Base-by-base conservation (phyloP, 371 early-diverging fungal species). In the Parasitella parasitica region DNA sequence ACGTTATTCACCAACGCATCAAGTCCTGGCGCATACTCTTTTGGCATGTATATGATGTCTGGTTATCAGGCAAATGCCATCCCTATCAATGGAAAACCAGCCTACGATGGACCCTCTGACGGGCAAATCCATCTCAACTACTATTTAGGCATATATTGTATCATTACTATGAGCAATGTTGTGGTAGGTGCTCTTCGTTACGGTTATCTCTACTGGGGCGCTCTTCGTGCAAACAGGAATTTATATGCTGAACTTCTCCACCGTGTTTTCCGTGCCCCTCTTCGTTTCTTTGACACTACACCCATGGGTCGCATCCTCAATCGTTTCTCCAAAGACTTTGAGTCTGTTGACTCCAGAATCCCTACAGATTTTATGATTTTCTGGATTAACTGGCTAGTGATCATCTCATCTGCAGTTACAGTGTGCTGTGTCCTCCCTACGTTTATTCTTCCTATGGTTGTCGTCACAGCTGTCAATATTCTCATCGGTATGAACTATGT, bases 221-320 rank as follows among this genome's bases (percentile, higher is more conserved):
- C 82, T 0, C 56, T 90, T 16, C 75, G 82, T 20, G 89, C 87
- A 16, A 81, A 85, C 3, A 73, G 74, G 9, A 54, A 50, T 1
- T 43, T 90, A 12, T 86, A 86, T 58, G 52, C 71, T 54, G 68
- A 73, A 32, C 60, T 88, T 18, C 74, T 92, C 39, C 53, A 77
- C 46, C 71, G 86, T 1, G 77, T 91, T 7, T 70, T 89, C 6
- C 84, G 80, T 49, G 91, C 91, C 3, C 86, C 84, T 24, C 76
- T 94, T 55, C 80, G 89, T 8, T 96, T 96, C 80, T 94, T 95
- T 67, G 96, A 96, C 51, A 87, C 81, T 18, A 97, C 95, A 18
- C 96, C 97, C 2, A 72, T 94, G 15, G 97, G 97, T 15, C 87
- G 94, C 37, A 88, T 97, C 52, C 73, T 97, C 71, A 94, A 93